Evolutionary conservation across 176 grass and related monocot genomes (phyloP).

Genomic region (sorghum (Sorghum bicolor)): DNA sequence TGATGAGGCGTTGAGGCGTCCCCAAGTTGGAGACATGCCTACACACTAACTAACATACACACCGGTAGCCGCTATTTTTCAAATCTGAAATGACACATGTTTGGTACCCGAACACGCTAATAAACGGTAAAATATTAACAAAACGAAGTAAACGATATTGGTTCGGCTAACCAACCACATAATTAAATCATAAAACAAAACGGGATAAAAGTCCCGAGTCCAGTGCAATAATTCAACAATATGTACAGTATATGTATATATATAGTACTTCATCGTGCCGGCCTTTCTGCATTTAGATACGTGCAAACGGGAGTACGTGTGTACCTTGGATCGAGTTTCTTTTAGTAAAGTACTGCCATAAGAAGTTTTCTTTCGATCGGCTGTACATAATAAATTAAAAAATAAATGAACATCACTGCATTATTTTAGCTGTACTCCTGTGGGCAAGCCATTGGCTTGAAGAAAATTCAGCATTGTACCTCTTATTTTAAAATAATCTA

Average conservation of each 20-base stretch:
- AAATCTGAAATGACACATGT: neutral
- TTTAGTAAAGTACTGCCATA: neutral
- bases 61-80: too few species aligned
- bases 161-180: neutral
- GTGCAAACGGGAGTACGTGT: neutral
- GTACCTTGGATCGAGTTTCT: neutral
- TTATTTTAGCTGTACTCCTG: neutral
- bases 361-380: neutral
- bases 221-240: neutral
- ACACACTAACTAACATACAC: too few species aligned
- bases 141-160: neutral
- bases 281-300: neutral
- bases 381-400: neutral
- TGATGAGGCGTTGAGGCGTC: too few species aligned
- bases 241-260: neutral
- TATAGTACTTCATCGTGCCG: neutral
- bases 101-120: neutral
- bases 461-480: neutral
- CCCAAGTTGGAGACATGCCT: neutral
- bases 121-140: neutral
- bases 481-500: neutral
- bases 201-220: neutral
- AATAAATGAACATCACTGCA: neutral
- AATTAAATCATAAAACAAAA: neutral
- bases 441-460: neutral